Base-by-base conservation (phyloP, 2,329 filamentous ascomycete species). In the Colletotrichum sp. region DNA sequence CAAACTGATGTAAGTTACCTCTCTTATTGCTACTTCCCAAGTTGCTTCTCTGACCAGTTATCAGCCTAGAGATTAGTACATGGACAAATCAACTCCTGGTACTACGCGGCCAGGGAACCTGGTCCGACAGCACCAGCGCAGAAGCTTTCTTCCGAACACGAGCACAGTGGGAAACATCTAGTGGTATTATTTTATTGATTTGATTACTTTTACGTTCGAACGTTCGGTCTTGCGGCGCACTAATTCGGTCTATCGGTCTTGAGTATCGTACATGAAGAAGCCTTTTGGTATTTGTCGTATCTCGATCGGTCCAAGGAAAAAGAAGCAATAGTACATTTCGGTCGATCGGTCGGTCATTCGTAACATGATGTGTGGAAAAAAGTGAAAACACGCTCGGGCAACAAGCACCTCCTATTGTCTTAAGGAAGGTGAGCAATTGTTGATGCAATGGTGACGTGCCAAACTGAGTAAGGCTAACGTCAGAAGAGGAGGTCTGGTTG, bases 221-320 rank as follows among this genome's bases (percentile, higher is more conserved):
- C 28, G 34, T n/a, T 48, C 48, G 60, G 48, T 48, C 60, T 66
- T 32, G 36, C 61, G 19, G 52, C 61, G 52, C 39, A 72, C 72
- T 65, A 27, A 15, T 44, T 61, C 39, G n/a, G 30, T 75, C 69
- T 64, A 73, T 75, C 19, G 27, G 44, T 70, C 32, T 64, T 13
- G 22, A n/a, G 22, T 72, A 75, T 75, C 63, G 63, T 75, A 75
- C 69, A 75, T 19, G 27, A 52, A 16, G 60, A 48, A 48, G 44
- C n/a, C 44, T 66, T 13, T 66, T 48, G 25, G 19, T 68, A 63
- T 28, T 28, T 30, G 34, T 72, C 63, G 39, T 63, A 16, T 44
- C 30, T 72, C 61, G 39, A 68, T 68, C 63, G 69, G 61, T 60
- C 63, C 68, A 64, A 76, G 48, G 48, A 39, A 70, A 61, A 65